These are phyloP conservation scores for Aspergillus brasiliensis DNA, from an alignment of 2,329 filamentous ascomycete genomes.

Conservation along the genomic window DNA sequence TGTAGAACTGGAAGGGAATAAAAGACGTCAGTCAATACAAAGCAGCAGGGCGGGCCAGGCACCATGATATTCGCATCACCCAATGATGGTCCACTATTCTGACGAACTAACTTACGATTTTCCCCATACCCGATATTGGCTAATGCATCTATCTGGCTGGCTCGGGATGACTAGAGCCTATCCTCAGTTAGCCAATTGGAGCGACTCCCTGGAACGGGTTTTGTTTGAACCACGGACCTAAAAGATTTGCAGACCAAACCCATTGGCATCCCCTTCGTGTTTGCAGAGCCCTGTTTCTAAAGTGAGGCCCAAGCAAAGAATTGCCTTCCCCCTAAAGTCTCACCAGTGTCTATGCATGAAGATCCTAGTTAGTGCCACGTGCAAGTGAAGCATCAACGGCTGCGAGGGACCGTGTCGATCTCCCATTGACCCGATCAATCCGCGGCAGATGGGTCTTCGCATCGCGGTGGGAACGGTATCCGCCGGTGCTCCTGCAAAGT, in stretches of 20 bases:
- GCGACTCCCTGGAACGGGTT: not conserved
- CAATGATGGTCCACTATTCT: not conserved
- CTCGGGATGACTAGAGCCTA: not conserved
- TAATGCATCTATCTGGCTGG: constrained; percentile 8
- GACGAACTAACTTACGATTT: constrained; percentile 10
- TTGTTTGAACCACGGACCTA: not conserved
- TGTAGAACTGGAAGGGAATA: not conserved
- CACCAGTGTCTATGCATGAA: constrained; percentile 33
- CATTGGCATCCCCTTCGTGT: not conserved
- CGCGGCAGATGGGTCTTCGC: constrained; percentile 22
- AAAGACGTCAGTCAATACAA: not conserved
- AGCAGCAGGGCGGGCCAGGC: not conserved
- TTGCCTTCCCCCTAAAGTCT: not conserved
- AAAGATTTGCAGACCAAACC: not conserved
- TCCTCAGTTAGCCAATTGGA: constrained; percentile 1
- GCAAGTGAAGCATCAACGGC: constrained; percentile 41
- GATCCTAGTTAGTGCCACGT: constrained; percentile 44
- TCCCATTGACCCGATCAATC: constrained; percentile 35
- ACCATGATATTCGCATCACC: constrained; percentile 4
- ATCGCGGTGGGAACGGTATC: constrained; percentile 23
- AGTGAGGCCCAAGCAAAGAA: not conserved
- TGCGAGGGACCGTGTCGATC: constrained; percentile 42
- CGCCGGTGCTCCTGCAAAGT: constrained; percentile 24
- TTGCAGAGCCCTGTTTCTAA: not conserved
- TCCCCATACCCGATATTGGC: constrained; percentile 14